phyloP scores from a whole-genome alignment of 2,329 filamentous ascomycete genomes.

The Colletotrichum sansevieriae region DNA sequence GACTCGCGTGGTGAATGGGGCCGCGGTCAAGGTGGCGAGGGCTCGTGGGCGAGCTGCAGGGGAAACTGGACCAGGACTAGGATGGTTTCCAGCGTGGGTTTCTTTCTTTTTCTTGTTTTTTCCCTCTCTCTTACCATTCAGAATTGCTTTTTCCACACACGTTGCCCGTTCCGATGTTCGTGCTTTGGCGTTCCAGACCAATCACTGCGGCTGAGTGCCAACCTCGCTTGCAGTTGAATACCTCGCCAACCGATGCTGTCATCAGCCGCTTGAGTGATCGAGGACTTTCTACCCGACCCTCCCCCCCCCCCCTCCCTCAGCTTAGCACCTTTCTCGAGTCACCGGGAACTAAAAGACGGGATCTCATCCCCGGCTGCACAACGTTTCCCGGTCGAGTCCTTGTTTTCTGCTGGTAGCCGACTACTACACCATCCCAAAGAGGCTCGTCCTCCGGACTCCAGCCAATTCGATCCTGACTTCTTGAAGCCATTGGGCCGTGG shows the following conservation, averaged over 20 bases:
- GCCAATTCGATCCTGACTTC: conserved; percentile 35
- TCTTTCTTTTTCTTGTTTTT: conserved; percentile 1
- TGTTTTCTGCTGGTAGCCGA: conserved; percentile 13
- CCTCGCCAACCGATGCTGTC: conserved; percentile 9
- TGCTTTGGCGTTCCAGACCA: conserved; percentile 12
- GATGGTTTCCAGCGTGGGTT: neutral
- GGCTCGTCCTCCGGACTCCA: conserved; percentile 28
- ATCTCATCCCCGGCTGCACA: conserved; percentile 6
- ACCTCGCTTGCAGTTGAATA: conserved; percentile 2
- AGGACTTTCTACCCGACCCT: neutral
- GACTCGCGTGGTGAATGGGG: conserved; percentile 5
- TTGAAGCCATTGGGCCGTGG: neutral
- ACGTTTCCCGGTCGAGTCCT: conserved; percentile 7
- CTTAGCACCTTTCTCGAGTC: conserved; percentile 16
- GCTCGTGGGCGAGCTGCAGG: conserved; percentile 4
- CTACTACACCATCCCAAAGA: conserved; percentile 34
- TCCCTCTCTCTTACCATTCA: neutral
- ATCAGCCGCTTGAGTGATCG: neutral
- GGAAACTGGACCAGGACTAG: neutral
- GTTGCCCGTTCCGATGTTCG: conserved; percentile 19
- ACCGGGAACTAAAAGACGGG: conserved; percentile 11
- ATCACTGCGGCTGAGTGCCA: conserved; percentile 5
- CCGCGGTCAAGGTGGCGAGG: neutral
- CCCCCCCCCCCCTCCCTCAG: conserved; percentile 6
- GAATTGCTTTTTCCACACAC: conserved; percentile 17